A percentile compares a stretch with the other conserved stretches of the same genome.
These are phyloP conservation scores for Suillus americanus DNA, from an alignment of 768 basidiomycete species.

Conservation along the genomic window DNA sequence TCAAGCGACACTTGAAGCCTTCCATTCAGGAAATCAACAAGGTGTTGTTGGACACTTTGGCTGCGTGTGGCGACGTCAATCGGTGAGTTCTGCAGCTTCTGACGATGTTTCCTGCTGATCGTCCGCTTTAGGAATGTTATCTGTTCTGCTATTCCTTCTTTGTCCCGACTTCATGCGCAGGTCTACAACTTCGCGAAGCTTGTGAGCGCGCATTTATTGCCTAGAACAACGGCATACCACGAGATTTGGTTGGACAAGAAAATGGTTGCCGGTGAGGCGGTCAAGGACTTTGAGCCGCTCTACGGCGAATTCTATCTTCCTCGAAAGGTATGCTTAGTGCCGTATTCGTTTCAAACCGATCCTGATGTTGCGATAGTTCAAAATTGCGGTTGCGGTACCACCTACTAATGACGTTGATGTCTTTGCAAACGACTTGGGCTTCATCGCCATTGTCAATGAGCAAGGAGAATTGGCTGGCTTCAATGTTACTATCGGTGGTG, in stretches of 20 bases:
- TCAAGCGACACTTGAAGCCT: conserved; percentile 94
- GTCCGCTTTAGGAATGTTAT: conserved; percentile 69
- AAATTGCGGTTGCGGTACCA: conserved; percentile 94
- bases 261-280: conserved; percentile 87
- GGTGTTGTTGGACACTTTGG: conserved; percentile 88
- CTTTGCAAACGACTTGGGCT: conserved; percentile 94
- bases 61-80: conserved; percentile 98
- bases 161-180: conserved; percentile 82
- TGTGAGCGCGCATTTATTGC: conserved; percentile 84
- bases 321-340: conserved; percentile 64
- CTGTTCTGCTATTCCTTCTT: conserved; percentile 85
- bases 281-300: conserved; percentile 95
- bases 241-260: conserved; percentile 99
- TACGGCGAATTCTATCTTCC: conserved; percentile 98
- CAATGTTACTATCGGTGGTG: conserved; percentile 92
- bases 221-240: conserved; percentile 91
- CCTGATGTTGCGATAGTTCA: conserved; percentile 61
- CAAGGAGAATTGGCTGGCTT: conserved; percentile 83
- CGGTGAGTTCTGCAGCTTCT: conserved; percentile 44
- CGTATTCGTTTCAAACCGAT: background rate
- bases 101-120: conserved; percentile 9
- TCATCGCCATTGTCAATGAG: conserved; percentile 86
- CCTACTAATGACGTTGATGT: conserved; percentile 96
- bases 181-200: conserved; percentile 83
- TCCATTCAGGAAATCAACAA: conserved; percentile 96